Base-by-base conservation (phyloP, 2,329 filamentous ascomycete genomes). In the Aspergillus luchuensis region DNA sequence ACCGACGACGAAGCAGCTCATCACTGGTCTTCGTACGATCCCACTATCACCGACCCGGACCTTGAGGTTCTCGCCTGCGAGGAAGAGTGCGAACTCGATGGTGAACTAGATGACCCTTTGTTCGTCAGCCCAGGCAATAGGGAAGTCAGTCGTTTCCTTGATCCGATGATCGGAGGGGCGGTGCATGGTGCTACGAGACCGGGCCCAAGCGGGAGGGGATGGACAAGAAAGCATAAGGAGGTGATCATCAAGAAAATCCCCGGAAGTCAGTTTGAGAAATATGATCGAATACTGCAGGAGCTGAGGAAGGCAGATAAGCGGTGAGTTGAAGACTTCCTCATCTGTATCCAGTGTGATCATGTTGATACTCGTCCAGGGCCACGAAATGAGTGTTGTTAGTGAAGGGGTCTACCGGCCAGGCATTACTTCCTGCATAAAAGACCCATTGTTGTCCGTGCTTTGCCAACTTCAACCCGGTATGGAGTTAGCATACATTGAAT, bases 21-120 rank as follows among this genome's bases (percentile, higher is more conserved):
- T 3, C 69, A 72, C 60, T 64, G 63, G 21, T 67, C 66, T 4
- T 70, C 70, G 11, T 72, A 69, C 48, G 69, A 72, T 30, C 69
- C 69, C 4, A 56, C 60, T 8, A 66, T 56, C 41, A 70, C 69
- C 17, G 57, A 58, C 17, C 65, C 67, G 0, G 69, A 68, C 6
- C 53, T 55, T 11, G 69, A 72, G 36, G 63, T 64, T 1, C 59
- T 55, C 6, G 66, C 63, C 5, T 59, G 69, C 8, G 60, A 67
- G 23, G 66, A 66, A 17, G 69, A 71, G 49, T 71, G 69, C 57
- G 62, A 36, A 25, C 51, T 61, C 4, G 64, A 64, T n/a, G 66
- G 67, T 2, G 63, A 66, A 1, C 11, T 61, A 1, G 64, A 67
- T 21, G 63, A 70, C 41, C 68, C 69, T 4, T 43, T 72, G 13